Base-by-base conservation (phyloP, 164 flowering plant genomes). In the Stephania yunnanensis region DNA sequence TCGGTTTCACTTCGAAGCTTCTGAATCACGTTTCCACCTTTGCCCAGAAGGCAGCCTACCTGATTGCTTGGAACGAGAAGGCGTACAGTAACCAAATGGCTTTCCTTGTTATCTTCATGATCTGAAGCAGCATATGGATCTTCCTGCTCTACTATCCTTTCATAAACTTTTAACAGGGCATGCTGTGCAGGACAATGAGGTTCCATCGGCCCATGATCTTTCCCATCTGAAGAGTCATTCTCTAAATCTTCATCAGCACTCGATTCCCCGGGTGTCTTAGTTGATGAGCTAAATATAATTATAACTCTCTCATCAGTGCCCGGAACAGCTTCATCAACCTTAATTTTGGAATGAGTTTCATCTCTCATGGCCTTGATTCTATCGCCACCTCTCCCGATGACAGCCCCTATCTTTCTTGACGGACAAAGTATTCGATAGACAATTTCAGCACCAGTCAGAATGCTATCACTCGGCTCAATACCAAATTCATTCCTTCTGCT, bases 11-110 rank as follows among this genome's bases (percentile, higher is more conserved):
- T 83, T 67, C 92, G 81, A 76, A 92, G 74, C 76, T 82, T 87
- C 79, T 88, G 89, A 77, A 90, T 88, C 20, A 89, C 86, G 79
- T 85, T 87, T 46, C 97, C 97, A 71, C 87, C 80, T 79, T 84
- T 92, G 1, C 97, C 94, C 13, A 92, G 58, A 73, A 92, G 83
- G 80, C 94, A 92, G n/a, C 97, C 94, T 44, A 90, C 90, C 85
- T 84, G 83, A 82, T 79, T 85, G 75, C 84, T 83, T 44, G 92
- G 89, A 80, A 89, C 97, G 73, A 90, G 87, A 69, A 92, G 89
- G 5, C 89, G 85, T 12, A 87, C 88, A 42, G 84, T 85, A 67
- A 90, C 84, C 42, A 72, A 75, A 71, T n/a, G 67, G 17, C 73
- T 73, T 46, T 78, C 88, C 70, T 81, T 81, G 73, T 85, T 83